Evolutionary conservation across 225 moss, liverwort and hornwort species (phyloP).

Genomic region (Ulota crispa): DNA sequence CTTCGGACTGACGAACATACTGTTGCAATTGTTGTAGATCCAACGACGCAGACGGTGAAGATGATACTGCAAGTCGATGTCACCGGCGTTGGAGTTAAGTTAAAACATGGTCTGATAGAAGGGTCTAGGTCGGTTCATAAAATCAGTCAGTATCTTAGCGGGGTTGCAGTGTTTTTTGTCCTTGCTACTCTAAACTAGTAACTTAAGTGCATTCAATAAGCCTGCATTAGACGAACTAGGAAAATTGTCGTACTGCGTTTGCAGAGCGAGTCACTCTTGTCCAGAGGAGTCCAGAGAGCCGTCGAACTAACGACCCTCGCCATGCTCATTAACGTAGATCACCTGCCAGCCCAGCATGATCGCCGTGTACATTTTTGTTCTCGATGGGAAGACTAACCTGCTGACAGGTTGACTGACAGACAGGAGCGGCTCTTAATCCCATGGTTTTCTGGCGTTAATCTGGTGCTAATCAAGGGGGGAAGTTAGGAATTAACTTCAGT

Average conservation of each 20-base stretch:
- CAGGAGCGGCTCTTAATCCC: constrained; percentile 22
- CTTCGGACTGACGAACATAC: neutral
- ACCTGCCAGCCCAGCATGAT: neutral
- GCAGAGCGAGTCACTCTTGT: neutral
- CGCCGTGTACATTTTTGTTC: neutral
- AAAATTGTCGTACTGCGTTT: neutral
- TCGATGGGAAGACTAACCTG: neutral
- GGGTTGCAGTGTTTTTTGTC: neutral
- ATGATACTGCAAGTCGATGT: neutral
- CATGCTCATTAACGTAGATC: neutral
- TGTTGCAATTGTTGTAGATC: neutral
- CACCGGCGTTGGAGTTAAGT: neutral
- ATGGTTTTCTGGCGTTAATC: constrained; percentile 21
- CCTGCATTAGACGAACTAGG: no score
- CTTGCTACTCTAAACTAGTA: neutral
- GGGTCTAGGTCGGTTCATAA: no score
- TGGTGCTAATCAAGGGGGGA: constrained; percentile 25
- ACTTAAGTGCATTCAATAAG: no score
- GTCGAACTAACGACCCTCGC: neutral
- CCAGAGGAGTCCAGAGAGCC: neutral
- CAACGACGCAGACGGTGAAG: no score
- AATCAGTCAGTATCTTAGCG: neutral
- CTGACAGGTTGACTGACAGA: constrained; percentile 36
- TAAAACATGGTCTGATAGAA: neutral
- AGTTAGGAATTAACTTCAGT: neutral